Conservation (phyloP, 164 flowering plant genomes). For the Cinnamomum chago region DNA sequence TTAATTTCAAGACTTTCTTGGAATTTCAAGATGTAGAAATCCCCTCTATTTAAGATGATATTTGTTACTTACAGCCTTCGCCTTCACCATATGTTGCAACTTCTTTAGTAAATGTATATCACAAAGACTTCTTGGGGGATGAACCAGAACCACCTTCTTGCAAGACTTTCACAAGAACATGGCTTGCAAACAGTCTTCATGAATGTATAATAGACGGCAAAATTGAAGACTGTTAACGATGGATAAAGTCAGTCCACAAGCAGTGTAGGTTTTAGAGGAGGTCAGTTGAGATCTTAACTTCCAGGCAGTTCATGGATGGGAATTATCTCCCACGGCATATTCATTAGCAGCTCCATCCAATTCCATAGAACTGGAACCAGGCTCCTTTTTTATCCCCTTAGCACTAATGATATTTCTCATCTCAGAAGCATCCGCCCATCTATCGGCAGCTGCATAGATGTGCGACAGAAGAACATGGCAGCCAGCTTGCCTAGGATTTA, state of each 20-base stretch:
- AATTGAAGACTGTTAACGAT: conserved; percentile 11
- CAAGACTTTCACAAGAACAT: conserved; percentile 4
- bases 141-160: not conserved
- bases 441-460: conserved; percentile 25
- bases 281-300: conserved; percentile 6
- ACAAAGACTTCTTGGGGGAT: not conserved
- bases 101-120: not conserved
- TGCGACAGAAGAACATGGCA: conserved; percentile 30
- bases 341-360: conserved; percentile 13
- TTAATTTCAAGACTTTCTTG: not conserved
- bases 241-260: not conserved
- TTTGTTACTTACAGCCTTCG: not conserved
- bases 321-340: conserved; percentile 6
- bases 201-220: conserved; percentile 4
- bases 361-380: conserved; percentile 22
- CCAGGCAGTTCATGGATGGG: not conserved
- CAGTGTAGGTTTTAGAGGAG: conserved; percentile 1
- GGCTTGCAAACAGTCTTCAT: conserved; percentile 5
- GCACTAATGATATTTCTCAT: conserved; percentile 14
- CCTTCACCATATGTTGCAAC: not conserved
- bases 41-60: not conserved
- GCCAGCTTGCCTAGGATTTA: conserved; percentile 17
- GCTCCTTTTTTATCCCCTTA: conserved; percentile 17
- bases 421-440: conserved; percentile 22
- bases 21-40: not conserved